phyloP scores from a whole-genome alignment of 345 rosid genomes.

The Mangifera indica region DNA sequence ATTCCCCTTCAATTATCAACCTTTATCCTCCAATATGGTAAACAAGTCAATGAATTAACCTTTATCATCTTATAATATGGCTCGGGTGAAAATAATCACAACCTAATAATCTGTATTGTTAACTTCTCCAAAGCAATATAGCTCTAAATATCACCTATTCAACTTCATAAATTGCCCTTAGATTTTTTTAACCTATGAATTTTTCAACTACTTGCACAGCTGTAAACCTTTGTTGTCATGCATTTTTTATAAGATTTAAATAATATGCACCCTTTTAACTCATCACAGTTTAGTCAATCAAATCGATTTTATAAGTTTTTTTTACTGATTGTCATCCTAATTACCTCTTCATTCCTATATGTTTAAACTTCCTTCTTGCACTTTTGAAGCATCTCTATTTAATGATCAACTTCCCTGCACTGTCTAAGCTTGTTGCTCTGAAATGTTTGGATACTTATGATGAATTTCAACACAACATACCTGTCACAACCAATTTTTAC shows the following conservation, averaged over 20 bases:
- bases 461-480: conserved; percentile 20
- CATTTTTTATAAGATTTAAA: neutral
- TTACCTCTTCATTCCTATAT: neutral
- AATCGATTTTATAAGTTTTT: neutral
- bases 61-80: neutral
- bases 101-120: neutral
- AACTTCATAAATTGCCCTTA: neutral
- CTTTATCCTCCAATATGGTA: neutral
- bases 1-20: neutral
- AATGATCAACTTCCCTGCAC: neutral
- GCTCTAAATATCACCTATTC: neutral
- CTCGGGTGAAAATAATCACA: neutral
- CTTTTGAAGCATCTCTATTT: neutral
- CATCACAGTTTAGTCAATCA: neutral
- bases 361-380: neutral
- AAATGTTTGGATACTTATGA: neutral
- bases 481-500: conserved; percentile 46
- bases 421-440: conserved; percentile 5
- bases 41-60: neutral
- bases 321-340: neutral
- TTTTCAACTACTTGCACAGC: neutral
- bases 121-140: conserved; percentile 6
- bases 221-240: neutral
- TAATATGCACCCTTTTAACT: neutral
- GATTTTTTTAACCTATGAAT: neutral